These are phyloP conservation scores for Cercospora beticola DNA, from an alignment of 2,329 filamentous ascomycete genomes.

Conservation along the genomic window DNA sequence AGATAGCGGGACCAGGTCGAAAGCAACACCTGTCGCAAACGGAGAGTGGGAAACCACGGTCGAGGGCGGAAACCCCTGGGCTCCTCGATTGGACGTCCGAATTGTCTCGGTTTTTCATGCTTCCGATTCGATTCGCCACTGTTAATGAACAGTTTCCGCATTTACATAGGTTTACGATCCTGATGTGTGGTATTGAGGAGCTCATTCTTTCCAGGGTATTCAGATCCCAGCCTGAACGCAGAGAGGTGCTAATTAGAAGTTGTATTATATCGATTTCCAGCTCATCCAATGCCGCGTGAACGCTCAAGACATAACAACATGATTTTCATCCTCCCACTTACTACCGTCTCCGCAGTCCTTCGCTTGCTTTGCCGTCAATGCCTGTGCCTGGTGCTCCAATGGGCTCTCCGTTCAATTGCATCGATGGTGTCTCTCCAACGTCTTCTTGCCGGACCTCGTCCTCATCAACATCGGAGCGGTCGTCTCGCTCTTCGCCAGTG, in stretches of 20 bases:
- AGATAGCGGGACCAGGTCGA: too few relatives aligned
- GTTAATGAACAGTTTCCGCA: not conserved
- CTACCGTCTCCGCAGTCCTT: slow-evolving; percentile 18
- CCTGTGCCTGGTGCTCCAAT: slow-evolving; percentile 23
- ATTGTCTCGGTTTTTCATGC: not conserved
- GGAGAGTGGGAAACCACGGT: not conserved
- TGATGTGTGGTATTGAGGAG: not conserved
- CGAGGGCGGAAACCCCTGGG: not conserved
- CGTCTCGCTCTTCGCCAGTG: slow-evolving; percentile 63
- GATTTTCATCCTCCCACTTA: not conserved
- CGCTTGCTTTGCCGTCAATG: slow-evolving; percentile 11
- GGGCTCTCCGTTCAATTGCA: slow-evolving; percentile 25
- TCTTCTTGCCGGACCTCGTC: slow-evolving; percentile 51
- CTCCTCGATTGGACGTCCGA: not conserved
- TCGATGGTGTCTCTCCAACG: slow-evolving; percentile 28
- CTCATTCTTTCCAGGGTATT: not conserved
- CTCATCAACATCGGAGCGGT: slow-evolving; percentile 70
- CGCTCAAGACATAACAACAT: not conserved
- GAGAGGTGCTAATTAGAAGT: not conserved
- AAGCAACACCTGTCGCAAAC: too few relatives aligned
- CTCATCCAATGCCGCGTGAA: not conserved
- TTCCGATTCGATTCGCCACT: not conserved
- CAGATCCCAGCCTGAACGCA: not conserved
- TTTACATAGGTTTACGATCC: not conserved
- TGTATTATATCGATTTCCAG: not conserved